Percentiles rank a stretch among this genome's conserved stretches.
Evolutionary conservation across 164 flowering plant species (phyloP).

Genomic region (Dillenia suffruticosa): DNA sequence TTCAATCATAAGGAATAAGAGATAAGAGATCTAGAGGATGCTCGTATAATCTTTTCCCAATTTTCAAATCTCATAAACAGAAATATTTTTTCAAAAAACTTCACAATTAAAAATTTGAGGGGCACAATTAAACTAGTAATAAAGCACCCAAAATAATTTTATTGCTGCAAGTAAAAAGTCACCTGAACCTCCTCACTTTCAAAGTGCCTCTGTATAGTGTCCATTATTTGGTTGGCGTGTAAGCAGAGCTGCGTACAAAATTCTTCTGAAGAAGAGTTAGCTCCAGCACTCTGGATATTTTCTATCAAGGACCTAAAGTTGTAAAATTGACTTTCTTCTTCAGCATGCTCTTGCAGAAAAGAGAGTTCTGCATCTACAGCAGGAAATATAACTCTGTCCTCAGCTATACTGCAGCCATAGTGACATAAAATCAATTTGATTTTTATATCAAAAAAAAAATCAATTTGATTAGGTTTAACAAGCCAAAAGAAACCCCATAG

Average conservation of each 20-base stretch:
- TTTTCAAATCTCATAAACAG: too few relatives aligned
- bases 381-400: constrained; percentile 93
- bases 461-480: neutral
- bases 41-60: too few relatives aligned
- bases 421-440: constrained; percentile 6
- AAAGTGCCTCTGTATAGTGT: constrained; percentile 72
- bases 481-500: neutral
- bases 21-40: too few relatives aligned
- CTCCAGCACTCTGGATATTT: constrained; percentile 72
- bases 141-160: neutral
- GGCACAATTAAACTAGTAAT: neutral
- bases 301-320: constrained; percentile 78
- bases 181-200: constrained; percentile 87
- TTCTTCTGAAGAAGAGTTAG: constrained; percentile 59
- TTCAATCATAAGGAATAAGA: too few relatives aligned
- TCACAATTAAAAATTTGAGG: neutral
- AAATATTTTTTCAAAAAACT: too few relatives aligned
- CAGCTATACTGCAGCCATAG: constrained; percentile 79
- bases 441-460: too few relatives aligned
- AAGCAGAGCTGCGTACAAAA: constrained; percentile 66
- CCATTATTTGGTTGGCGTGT: constrained; percentile 86
- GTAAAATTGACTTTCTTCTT: constrained; percentile 81
- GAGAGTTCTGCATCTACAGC: constrained; percentile 85
- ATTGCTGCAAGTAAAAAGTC: constrained; percentile 7
- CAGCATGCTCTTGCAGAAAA: constrained; percentile 84